Evolutionary conservation across 208 protist genomes (phyloP).

Genomic region (Phytomonas serpens): DNA sequence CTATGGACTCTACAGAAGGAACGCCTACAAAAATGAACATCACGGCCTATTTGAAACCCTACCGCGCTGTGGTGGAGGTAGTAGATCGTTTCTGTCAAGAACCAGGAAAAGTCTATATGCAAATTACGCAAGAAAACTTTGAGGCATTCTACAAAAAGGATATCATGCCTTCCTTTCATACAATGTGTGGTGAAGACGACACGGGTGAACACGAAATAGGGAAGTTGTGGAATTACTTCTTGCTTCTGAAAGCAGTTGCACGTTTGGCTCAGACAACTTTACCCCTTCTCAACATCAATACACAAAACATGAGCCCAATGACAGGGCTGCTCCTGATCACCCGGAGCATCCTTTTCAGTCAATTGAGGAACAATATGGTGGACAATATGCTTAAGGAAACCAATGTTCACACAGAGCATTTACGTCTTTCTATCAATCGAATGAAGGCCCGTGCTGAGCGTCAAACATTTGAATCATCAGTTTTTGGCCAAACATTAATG

Average conservation of each 20-base stretch:
- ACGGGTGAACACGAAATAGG: not conserved
- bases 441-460: constrained; percentile 30
- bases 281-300: constrained; percentile 70
- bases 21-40: not conserved
- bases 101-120: constrained; percentile 34
- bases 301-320: constrained; percentile 25
- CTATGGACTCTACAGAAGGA: constrained; percentile 1
- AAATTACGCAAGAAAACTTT: constrained; percentile 34
- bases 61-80: constrained; percentile 29
- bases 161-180: constrained; percentile 3
- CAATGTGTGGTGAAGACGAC: constrained; percentile 8
- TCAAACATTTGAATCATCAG: constrained; percentile 36
- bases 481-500: constrained; percentile 88
- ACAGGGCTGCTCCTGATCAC: constrained; percentile 60
- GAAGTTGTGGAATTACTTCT: constrained; percentile 42
- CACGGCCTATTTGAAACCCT: constrained; percentile 15
- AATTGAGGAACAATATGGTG: constrained; percentile 48
- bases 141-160: constrained; percentile 11
- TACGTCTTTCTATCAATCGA: constrained; percentile 85
- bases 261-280: constrained; percentile 65
- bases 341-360: constrained; percentile 56
- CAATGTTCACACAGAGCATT: constrained; percentile 58
- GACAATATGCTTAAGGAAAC: constrained; percentile 70
- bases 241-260: constrained; percentile 58
- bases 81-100: constrained; percentile 48